Base-by-base conservation (phyloP, 2,329 filamentous ascomycete genomes). In the Onygena corvina region DNA sequence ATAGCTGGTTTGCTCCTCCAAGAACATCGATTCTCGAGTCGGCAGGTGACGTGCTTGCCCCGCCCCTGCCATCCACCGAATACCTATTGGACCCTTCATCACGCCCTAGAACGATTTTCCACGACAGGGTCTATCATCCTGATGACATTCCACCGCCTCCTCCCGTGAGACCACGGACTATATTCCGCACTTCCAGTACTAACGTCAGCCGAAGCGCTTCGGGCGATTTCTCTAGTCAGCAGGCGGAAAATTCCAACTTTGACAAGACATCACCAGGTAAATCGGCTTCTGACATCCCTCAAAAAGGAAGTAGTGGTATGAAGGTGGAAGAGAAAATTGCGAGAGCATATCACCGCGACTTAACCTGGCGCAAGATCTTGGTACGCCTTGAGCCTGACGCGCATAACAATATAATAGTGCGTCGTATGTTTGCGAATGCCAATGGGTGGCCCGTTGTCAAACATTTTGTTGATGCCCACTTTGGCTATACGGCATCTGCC, bases 271-370 rank as follows among this genome's bases (percentile, higher is more conserved):
- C 40, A 14, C 27, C 36, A 16, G 23, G 20, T 3, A 4, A 58
- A 51, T 11, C 45, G 53, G 3, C 49, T 47, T 4, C 48, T 38
- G 42, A 44, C 23, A 7, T 38, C 36, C 11, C 23, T 46, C 11
- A 54, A 52, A 20, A 54, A 57, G 7, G 23, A 47, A 45, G 44
- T 53, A 63, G 60, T 47, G 67, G 67, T 54, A 89, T 96, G 80
- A 86, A 85, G 54, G 88, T 96, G 0, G 92, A 98, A 65, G 92
- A 98, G 65, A 96, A 95, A 68, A 98, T 98, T 57, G 92, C 92
- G 1, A 79, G 92, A 42, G 92, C 88, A 11, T 98, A 98, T 67
- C 92, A 98, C 64, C 80, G 81, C 9, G 87, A 87, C 54, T 69
- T 98, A 16, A 86, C 86, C 1, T 98, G 92, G 92, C 84, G 92